Base-by-base conservation (phyloP, 106 monocot genomes). In the Gastrodia elata region DNA sequence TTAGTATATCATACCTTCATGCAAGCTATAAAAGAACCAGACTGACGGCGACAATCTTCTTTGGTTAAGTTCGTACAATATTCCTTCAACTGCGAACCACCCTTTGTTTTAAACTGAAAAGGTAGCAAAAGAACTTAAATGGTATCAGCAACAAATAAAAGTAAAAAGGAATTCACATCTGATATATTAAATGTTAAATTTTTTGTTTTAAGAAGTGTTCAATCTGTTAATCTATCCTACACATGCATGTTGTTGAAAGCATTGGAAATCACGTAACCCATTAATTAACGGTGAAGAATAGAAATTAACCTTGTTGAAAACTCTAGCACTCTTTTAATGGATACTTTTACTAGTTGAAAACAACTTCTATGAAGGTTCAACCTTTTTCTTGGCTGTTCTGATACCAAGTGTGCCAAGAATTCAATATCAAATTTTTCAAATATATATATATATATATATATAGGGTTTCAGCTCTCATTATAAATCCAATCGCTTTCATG, bases 41-140 rank as follows among this genome's bases (percentile, higher is more conserved):
- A 73, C 68, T 99, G 93, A 41, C 87, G 93, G 49, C 91, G 84
- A 41, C 98, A 99, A 83, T 99, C 98, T 83, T 99, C 93, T 81
- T 93, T 99, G n/a, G 98, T 99, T 74, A 99, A 77, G 71, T 91
- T 83, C 48, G 91, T 76, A 77, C 98, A 99, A 72, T 99, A 99
- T 58, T 93, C 93, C 65, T 91, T 99, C 16, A 99, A 82, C 72
- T 93, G 91, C 36, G 98, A 93, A 65, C 98, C 93, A 41, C 98
- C 93, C 79, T 99, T 99, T 24, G 93, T 88, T 74, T 97, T 97
- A 72, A 97, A 97, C 92, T 97, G 84, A 38, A 39, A 80, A 71
- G 57, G 20, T n/a, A 43, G 35, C 25, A 40, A 69, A 40, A 9
- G 0, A 40, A 40, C 4, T 69, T 32, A 16, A 68, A 38, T n/a